These are phyloP conservation scores for Sisymbrium altissimum DNA, from an alignment of 345 rosid species.

Conservation along the genomic window DNA sequence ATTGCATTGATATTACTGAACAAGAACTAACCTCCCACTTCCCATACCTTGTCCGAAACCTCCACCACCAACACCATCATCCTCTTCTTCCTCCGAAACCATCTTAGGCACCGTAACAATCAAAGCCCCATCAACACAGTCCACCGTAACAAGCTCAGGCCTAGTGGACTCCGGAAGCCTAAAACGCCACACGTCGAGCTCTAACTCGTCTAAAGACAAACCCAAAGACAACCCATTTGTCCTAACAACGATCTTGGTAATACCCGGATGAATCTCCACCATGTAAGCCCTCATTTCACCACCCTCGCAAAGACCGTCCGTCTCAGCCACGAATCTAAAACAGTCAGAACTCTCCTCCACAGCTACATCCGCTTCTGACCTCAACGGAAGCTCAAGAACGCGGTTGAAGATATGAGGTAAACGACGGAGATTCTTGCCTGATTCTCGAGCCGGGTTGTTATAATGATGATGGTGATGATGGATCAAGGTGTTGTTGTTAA, in stretches of 20 bases:
- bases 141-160: slow-evolving; percentile 93
- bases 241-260: slow-evolving; percentile 79
- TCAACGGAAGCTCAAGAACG: slow-evolving; percentile 84
- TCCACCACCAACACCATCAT: slow-evolving; percentile 35
- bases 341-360: slow-evolving; percentile 73
- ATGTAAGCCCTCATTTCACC: slow-evolving; percentile 58
- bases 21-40: slow-evolving; percentile 79
- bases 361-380: slow-evolving; percentile 79
- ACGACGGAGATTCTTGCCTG: slow-evolving; percentile 79
- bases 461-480: slow-evolving; percentile 39
- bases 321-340: slow-evolving; percentile 83
- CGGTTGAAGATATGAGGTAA: slow-evolving; percentile 95
- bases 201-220: slow-evolving; percentile 62
- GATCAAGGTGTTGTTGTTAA: slow-evolving; percentile 43
- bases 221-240: slow-evolving; percentile 59
- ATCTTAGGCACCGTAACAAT: slow-evolving; percentile 89
- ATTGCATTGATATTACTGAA: slow-evolving; percentile 45
- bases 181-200: slow-evolving; percentile 94
- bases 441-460: slow-evolving; percentile 40
- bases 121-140: slow-evolving; percentile 62
- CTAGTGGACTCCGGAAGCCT: slow-evolving; percentile 79
- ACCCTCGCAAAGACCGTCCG: slow-evolving; percentile 43
- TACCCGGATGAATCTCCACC: slow-evolving; percentile 87
- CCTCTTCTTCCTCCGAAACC: slow-evolving; percentile 40
- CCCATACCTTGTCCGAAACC: slow-evolving; percentile 77